Evolutionary conservation across 345 rosid genomes (phyloP).

Genomic region (Conringia planisiliqua): DNA sequence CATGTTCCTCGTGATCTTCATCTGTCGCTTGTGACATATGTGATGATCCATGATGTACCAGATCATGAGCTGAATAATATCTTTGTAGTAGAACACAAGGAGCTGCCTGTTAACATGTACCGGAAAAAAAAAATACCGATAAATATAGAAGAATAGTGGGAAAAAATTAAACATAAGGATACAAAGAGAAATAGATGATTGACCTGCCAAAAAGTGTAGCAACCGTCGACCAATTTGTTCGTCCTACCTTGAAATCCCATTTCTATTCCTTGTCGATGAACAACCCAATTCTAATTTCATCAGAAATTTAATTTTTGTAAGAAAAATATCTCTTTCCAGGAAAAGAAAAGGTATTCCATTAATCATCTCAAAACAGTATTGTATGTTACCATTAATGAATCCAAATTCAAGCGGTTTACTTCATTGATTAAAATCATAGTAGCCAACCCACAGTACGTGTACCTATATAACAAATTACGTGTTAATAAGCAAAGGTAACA

Average conservation of each 20-base stretch:
- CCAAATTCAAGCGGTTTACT: slow-evolving; percentile 63
- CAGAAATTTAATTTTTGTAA: not conserved
- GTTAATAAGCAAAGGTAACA: slow-evolving; percentile 6
- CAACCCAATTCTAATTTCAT: slow-evolving; percentile 71
- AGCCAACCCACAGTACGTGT: slow-evolving; percentile 95
- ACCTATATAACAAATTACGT: slow-evolving; percentile 45
- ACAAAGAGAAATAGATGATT: slow-evolving; percentile 3
- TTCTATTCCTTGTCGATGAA: slow-evolving; percentile 90
- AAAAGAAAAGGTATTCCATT: not conserved
- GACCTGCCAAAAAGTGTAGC: slow-evolving; percentile 99
- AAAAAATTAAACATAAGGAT: not conserved
- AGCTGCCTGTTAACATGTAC: slow-evolving; percentile 57
- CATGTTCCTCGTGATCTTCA: slow-evolving; percentile 42
- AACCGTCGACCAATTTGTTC: slow-evolving; percentile 96
- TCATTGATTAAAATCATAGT: slow-evolving; percentile 83
- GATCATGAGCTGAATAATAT: slow-evolving; percentile 17
- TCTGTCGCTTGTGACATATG: slow-evolving; percentile 47
- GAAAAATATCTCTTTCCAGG: not conserved
- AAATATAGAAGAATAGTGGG: not conserved
- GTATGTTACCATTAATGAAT: slow-evolving; percentile 61
- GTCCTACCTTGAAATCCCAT: slow-evolving; percentile 97
- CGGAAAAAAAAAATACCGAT: not conserved
- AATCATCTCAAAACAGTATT: slow-evolving; percentile 1
- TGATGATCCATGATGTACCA: slow-evolving; percentile 25
- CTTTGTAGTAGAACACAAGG: slow-evolving; percentile 63